These are phyloP conservation scores for Erysimum pusillum DNA, from an alignment of 441 rosid genomes.

Conservation along the genomic window DNA sequence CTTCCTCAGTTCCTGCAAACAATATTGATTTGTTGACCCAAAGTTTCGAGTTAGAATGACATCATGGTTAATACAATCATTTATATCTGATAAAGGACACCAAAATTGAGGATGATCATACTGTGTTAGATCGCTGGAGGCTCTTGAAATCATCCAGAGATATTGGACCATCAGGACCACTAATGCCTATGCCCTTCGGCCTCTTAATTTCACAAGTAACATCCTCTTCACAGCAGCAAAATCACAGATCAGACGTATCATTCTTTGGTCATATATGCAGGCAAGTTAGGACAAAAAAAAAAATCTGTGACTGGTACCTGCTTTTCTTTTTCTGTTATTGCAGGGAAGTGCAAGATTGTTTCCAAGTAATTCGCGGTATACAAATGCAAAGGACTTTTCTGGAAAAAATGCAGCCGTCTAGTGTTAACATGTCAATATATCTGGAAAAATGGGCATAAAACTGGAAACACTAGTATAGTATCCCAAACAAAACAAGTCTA, in stretches of 20 bases:
- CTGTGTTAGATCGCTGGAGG: conserved; percentile 92
- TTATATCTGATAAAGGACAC: background rate
- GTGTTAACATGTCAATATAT: conserved; percentile 20
- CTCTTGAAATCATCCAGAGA: conserved; percentile 97
- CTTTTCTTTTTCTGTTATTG: conserved; percentile 72
- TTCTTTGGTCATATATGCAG: conserved; percentile 1
- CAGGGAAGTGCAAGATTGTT: conserved; percentile 47
- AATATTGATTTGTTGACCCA: conserved; percentile 37
- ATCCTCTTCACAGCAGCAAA: conserved; percentile 62
- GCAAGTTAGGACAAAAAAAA: background rate
- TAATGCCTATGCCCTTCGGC: conserved; percentile 86
- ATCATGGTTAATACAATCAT: conserved; percentile 8
- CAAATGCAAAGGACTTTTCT: conserved; percentile 87
- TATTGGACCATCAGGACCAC: conserved; percentile 95
- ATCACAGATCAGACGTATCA: conserved; percentile 7
- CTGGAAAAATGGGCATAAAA: background rate
- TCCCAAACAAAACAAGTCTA: background rate
- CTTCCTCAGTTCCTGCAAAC: conserved; percentile 84
- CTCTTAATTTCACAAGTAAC: conserved; percentile 70
- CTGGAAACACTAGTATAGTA: background rate
- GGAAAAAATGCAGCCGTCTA: conserved; percentile 38
- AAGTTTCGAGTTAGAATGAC: conserved; percentile 26
- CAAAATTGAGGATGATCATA: conserved; percentile 40
- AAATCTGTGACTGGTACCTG: conserved; percentile 57
- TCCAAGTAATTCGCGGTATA: conserved; percentile 75